These are phyloP conservation scores for Ilyonectria destructans DNA, from an alignment of 2,329 filamentous ascomycete genomes.

Conservation along the genomic window DNA sequence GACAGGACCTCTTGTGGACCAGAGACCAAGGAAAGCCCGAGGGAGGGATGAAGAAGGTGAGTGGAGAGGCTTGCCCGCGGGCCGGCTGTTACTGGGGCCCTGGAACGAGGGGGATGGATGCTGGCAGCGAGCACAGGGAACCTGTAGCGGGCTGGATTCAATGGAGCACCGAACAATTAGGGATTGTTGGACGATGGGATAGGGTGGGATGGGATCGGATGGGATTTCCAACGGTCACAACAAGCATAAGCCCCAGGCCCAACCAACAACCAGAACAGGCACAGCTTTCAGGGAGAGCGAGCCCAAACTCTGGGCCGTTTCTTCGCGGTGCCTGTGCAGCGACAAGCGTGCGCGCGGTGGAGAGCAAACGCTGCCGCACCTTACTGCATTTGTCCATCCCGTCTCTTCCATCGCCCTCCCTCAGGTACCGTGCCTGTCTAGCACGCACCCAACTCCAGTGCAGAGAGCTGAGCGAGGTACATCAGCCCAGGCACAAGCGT, in stretches of 20 bases:
- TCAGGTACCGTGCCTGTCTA: conserved; percentile 27
- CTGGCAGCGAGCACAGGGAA: conserved; percentile 25
- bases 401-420: conserved; percentile 13
- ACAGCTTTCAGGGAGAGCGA: conserved; percentile 17
- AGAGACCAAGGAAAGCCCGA: conserved; percentile 10
- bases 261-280: conserved; percentile 10
- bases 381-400: conserved; percentile 34
- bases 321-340: conserved; percentile 28
- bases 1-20: conserved; percentile 18
- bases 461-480: conserved; percentile 30
- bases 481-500: conserved; percentile 4
- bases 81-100: conserved; percentile 32
- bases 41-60: conserved; percentile 20
- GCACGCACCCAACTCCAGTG: conserved; percentile 25
- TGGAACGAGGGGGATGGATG: conserved; percentile 42
- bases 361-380: conserved; percentile 33
- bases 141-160: conserved; percentile 18
- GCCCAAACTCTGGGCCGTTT: conserved; percentile 22
- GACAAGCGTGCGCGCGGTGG: conserved; percentile 26
- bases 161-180: conserved; percentile 14
- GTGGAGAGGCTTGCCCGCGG: conserved; percentile 32
- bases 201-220: conserved; percentile 8
- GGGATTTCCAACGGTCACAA: conserved; percentile 19
- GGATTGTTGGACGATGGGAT: conserved; percentile 8
- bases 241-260: conserved; percentile 13